phyloP scores from a whole-genome alignment of 2,329 filamentous ascomycete species.

The Aspergillus ochraceoroseus region DNA sequence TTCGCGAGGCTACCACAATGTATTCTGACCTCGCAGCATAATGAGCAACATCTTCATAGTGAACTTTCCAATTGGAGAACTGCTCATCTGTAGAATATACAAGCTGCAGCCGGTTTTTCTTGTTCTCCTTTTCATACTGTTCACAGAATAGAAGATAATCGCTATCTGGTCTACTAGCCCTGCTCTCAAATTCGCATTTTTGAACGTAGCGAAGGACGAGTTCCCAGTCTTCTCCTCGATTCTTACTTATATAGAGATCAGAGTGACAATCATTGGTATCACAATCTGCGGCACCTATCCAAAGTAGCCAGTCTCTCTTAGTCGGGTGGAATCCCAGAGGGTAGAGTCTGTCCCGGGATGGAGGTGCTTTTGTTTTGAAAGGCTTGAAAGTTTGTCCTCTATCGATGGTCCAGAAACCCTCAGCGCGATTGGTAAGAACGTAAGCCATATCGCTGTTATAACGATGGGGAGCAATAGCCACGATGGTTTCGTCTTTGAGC shows the following conservation, averaged over 20 bases:
- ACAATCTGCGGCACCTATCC: slow-evolving; percentile 70
- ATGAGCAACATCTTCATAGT: slow-evolving; percentile 67
- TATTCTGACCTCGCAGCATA: slow-evolving; percentile 97
- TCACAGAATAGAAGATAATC: slow-evolving; percentile 62
- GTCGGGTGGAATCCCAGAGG: slow-evolving; percentile 77
- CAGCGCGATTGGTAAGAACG: slow-evolving; percentile 67
- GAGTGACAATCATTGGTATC: slow-evolving; percentile 61
- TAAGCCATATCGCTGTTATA: slow-evolving; percentile 82
- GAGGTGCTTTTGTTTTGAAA: slow-evolving; percentile 65
- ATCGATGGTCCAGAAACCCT: slow-evolving; percentile 75
- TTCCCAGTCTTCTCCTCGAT: slow-evolving; percentile 75
- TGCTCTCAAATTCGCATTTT: slow-evolving; percentile 82
- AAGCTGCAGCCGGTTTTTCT: slow-evolving; percentile 61
- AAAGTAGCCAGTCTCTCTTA: slow-evolving; percentile 85
- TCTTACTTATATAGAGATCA: slow-evolving; percentile 69
- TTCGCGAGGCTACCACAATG: slow-evolving; percentile 74
- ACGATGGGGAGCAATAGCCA: slow-evolving; percentile 67
- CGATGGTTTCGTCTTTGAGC: slow-evolving; percentile 64
- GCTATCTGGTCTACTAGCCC: slow-evolving; percentile 54
- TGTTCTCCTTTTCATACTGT: slow-evolving; percentile 59
- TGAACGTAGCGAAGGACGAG: slow-evolving; percentile 67
- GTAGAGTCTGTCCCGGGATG: slow-evolving; percentile 47
- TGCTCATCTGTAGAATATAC: slow-evolving; percentile 68
- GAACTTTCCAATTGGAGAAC: slow-evolving; percentile 61
- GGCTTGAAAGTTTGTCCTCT: slow-evolving; percentile 67